Evolutionary conservation across 805 yeast species (phyloP).

Genomic region (Hanseniaspora clermontiae): DNA sequence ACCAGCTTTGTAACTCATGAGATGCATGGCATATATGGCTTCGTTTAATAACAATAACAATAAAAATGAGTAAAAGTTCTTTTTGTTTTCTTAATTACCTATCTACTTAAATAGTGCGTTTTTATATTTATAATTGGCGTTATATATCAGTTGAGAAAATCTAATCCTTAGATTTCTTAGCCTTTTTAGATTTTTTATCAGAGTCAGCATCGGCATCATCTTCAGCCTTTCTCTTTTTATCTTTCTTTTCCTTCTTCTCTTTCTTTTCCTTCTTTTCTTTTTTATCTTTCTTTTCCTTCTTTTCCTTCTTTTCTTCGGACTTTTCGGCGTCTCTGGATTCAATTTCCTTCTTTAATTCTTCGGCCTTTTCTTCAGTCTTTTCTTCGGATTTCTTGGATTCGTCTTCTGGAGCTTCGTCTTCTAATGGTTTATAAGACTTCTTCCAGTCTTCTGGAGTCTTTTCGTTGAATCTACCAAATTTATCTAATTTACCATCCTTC

Average conservation of each 20-base stretch:
- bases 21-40: no score
- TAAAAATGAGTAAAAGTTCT: no score
- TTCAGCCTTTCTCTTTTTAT: conserved; percentile 29
- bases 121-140: not conserved
- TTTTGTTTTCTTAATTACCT: not conserved
- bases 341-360: conserved; percentile 33
- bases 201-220: conserved; percentile 26
- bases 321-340: conserved; percentile 42
- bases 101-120: not conserved
- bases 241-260: conserved; percentile 42
- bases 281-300: conserved; percentile 51
- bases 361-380: conserved; percentile 30
- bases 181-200: conserved; percentile 31
- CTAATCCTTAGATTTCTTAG: conserved; percentile 28
- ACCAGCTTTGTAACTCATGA: no score
- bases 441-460: conserved; percentile 91
- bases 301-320: conserved; percentile 43
- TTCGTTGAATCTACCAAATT: conserved; percentile 86
- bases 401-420: conserved; percentile 35
- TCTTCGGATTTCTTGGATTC: conserved; percentile 27
- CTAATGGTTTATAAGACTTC: conserved; percentile 60
- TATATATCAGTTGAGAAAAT: not conserved
- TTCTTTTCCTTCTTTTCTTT: conserved; percentile 43
- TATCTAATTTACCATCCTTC: conserved; percentile 93
- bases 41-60: no score